Evolutionary conservation across 208 protist species (phyloP), one percentile per base, ranked within the genome.

Genomic region (Leishmania martiniquensis): DNA sequence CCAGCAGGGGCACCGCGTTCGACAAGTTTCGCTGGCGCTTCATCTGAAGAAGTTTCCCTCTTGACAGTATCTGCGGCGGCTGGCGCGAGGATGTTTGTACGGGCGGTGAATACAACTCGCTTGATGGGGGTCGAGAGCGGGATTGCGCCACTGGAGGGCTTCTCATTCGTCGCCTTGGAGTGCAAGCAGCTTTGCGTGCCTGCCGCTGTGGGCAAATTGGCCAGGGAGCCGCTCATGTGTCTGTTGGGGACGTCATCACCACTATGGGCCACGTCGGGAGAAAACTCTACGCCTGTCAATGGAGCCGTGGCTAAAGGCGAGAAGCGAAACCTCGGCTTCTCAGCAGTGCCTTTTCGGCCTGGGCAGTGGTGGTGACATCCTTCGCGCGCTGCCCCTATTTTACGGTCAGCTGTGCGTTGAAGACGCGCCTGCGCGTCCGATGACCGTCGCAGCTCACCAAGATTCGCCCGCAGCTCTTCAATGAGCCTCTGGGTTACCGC

Each of bases 301-400:
- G 84, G 84, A 15, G 79, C 80, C 29, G 84, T 87, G 66, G 76
- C 37, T 37, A 87, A 60, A 3, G 80, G 80, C 1, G 34, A 39
- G 47, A 87, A 87, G 17, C 25, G 25, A 34, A 72, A 79, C 34
- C 0, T n/a, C 34, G 20, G 66, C 55, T n/a, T 69, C 42, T 69
- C 65, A 10, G n/a, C 13, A 32, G 25, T 34, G 55, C 67, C 39
- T 15, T 54, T 76, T 0, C 55, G 63, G 13, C 47, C 67, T 34
- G 72, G 65, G 67, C 68, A 83, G 57, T 12, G 17, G 32, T 37
- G 6, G 29, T 34, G 32, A 51, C 34, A 34, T 9, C 68, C 15
- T 42, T 15, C 37, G 37, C 47, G n/a, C n/a, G 15, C 44, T 52
- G 22, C 15, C 47, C 37, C 70, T 47, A 45, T 22, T 34, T 62